Evolutionary conservation across 1,284 basidiomycete species (phyloP).

Genomic region (Exsudoporus floridanus): DNA sequence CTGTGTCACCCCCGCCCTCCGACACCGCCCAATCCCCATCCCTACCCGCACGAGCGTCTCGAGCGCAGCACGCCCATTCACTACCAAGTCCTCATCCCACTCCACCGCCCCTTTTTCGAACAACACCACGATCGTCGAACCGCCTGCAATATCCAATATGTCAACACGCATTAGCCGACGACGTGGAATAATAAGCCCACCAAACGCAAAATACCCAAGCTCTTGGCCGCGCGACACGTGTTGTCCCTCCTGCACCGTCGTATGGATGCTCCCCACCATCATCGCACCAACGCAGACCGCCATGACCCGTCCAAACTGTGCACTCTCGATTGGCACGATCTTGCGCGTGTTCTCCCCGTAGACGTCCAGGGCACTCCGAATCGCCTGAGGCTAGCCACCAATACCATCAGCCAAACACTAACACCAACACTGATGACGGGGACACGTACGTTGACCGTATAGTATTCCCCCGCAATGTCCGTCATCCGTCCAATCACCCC

Average conservation of each 20-base stretch:
- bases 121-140: slow-evolving; percentile 84
- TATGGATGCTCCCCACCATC: slow-evolving; percentile 91
- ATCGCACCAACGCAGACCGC: slow-evolving; percentile 88
- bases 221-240: slow-evolving; percentile 81
- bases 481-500: slow-evolving; percentile 81
- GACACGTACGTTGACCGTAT: slow-evolving; percentile 80
- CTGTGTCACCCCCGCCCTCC: slow-evolving; percentile 1
- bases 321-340: slow-evolving; percentile 85
- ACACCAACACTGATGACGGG: slow-evolving; percentile 13
- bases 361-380: slow-evolving; percentile 82
- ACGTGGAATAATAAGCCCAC: slow-evolving; percentile 40
- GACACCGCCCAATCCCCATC: slow-evolving; percentile 72
- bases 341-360: slow-evolving; percentile 93
- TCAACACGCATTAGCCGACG: not conserved
- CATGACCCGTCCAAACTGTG: slow-evolving; percentile 86
- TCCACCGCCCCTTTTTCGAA: slow-evolving; percentile 80
- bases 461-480: slow-evolving; percentile 84
- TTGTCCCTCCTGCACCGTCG: slow-evolving; percentile 84
- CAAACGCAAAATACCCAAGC: slow-evolving; percentile 92
- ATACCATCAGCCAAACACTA: not conserved
- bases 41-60: slow-evolving; percentile 89
- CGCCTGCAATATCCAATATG: slow-evolving; percentile 49
- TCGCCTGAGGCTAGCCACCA: slow-evolving; percentile 67
- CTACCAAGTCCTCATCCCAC: slow-evolving; percentile 91
- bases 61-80: slow-evolving; percentile 78